These are phyloP conservation scores for Spathaspora girioi DNA, from an alignment of 805 yeast species.

Conservation along the genomic window DNA sequence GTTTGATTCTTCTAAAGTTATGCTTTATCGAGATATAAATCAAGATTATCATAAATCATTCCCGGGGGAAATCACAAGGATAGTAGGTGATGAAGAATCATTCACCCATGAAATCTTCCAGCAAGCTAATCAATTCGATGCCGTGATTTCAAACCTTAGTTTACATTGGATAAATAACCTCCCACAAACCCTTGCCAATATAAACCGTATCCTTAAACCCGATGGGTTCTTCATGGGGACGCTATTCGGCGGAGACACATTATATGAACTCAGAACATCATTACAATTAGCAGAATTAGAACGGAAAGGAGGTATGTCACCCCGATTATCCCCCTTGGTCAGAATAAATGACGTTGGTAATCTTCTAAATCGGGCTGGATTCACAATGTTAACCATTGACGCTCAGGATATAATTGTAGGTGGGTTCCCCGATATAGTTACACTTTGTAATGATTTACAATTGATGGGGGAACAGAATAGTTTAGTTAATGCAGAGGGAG, in stretches of 20 bases:
- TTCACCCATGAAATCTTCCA: slow-evolving; percentile 41
- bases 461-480: slow-evolving; percentile 86
- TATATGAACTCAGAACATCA: slow-evolving; percentile 78
- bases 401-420: slow-evolving; percentile 79
- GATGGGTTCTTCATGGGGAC: slow-evolving; percentile 83
- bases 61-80: slow-evolving; percentile 42
- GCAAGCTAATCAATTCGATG: slow-evolving; percentile 48
- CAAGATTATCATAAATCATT: slow-evolving; percentile 40
- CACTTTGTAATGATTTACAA: slow-evolving; percentile 68
- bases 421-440: slow-evolving; percentile 64
- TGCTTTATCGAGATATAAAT: slow-evolving; percentile 51
- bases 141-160: slow-evolving; percentile 68
- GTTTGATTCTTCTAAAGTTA: slow-evolving; percentile 58
- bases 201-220: slow-evolving; percentile 61
- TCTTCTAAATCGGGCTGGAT: slow-evolving; percentile 70
- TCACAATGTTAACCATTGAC: slow-evolving; percentile 77
- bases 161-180: slow-evolving; percentile 86
- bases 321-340: slow-evolving; percentile 78
- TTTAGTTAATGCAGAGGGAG: slow-evolving; percentile 42
- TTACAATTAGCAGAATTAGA: slow-evolving; percentile 82
- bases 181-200: slow-evolving; percentile 57
- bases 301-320: slow-evolving; percentile 73
- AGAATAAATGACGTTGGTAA: slow-evolving; percentile 74
- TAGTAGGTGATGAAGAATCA: slow-evolving; percentile 66
- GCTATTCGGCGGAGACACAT: slow-evolving; percentile 79